These are phyloP conservation scores for Exsudoporus frostii DNA, from an alignment of 768 basidiomycete species.

Conservation along the genomic window DNA sequence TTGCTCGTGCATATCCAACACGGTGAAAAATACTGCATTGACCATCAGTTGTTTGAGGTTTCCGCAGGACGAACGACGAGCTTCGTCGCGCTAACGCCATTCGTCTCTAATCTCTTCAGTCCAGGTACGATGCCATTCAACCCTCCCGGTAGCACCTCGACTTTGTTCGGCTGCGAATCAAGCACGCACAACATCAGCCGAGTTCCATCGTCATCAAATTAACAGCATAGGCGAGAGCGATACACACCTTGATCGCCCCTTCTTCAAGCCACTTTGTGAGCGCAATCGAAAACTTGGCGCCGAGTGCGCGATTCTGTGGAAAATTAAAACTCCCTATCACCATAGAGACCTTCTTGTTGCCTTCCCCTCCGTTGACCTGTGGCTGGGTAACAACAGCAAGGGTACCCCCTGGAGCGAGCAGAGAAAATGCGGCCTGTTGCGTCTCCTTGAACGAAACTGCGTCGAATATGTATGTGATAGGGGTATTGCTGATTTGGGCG, in stretches of 20 bases:
- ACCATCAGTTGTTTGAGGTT: neutral
- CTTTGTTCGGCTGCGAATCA: constrained; percentile 31
- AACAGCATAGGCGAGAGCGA: neutral
- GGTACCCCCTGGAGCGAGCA: constrained; percentile 30
- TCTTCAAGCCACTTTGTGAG: constrained; percentile 17
- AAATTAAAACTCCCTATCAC: constrained; percentile 4
- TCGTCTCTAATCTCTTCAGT: constrained; percentile 27
- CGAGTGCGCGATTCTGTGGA: constrained; percentile 9
- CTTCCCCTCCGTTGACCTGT: neutral
- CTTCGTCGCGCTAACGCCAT: constrained; percentile 39
- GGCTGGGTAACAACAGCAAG: constrained; percentile 14
- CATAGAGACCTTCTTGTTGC: neutral
- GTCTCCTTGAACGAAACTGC: constrained; percentile 34
- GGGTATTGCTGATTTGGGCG: neutral
- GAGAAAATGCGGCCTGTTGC: constrained; percentile 26
- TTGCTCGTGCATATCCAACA: too few species aligned
- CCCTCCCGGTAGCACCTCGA: constrained; percentile 39
- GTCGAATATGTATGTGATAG: constrained; percentile 23
- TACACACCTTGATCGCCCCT: constrained; percentile 16
- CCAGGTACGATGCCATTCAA: constrained; percentile 33
- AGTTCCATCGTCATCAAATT: too few species aligned
- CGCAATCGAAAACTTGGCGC: constrained; percentile 5
- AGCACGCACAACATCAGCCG: neutral
- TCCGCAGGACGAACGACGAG: constrained; percentile 31
- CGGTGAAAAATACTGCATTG: neutral